Conservation (phyloP, 2,329 filamentous ascomycete genomes). For the Trichoderma hamatum region DNA sequence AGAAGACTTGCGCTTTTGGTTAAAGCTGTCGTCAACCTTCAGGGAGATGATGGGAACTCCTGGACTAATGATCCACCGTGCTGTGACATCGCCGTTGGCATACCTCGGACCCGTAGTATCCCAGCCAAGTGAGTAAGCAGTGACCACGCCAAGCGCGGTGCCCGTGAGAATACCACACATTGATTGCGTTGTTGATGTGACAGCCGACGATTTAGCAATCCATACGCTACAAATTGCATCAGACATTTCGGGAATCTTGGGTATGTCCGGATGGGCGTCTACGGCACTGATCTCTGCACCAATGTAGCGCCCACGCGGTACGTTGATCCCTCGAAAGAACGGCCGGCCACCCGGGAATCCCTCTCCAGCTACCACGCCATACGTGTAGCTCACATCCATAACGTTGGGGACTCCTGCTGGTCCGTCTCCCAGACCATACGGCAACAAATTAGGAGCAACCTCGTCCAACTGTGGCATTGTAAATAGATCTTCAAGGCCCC, state of each 20-base stretch:
- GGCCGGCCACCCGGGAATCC: conserved; percentile 80
- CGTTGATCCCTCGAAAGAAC: conserved; percentile 74
- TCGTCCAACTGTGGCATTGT: conserved; percentile 78
- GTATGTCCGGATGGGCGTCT: conserved; percentile 72
- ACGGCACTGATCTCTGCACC: conserved; percentile 62
- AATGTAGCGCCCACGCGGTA: conserved; percentile 77
- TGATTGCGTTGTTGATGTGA: conserved; percentile 73
- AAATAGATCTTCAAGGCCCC: conserved; percentile 78
- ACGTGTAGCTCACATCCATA: conserved; percentile 87
- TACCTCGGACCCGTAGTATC: conserved; percentile 63
- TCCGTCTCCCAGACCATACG: conserved; percentile 78
- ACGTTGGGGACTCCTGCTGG: conserved; percentile 79
- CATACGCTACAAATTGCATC: conserved; percentile 81
- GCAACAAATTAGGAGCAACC: conserved; percentile 69
- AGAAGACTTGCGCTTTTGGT: conserved; percentile 65
- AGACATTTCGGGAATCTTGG: conserved; percentile 68
- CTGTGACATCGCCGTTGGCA: conserved; percentile 76
- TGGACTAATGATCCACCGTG: conserved; percentile 86
- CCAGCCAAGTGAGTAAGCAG: conserved; percentile 74
- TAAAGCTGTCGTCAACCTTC: conserved; percentile 82
- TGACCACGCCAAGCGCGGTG: conserved; percentile 80
- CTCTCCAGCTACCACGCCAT: conserved; percentile 82
- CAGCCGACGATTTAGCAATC: conserved; percentile 79
- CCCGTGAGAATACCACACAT: conserved; percentile 82
- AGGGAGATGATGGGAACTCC: conserved; percentile 89